Base-by-base conservation (phyloP, 257 asterid species). In the Craterostigma plantagineum region DNA sequence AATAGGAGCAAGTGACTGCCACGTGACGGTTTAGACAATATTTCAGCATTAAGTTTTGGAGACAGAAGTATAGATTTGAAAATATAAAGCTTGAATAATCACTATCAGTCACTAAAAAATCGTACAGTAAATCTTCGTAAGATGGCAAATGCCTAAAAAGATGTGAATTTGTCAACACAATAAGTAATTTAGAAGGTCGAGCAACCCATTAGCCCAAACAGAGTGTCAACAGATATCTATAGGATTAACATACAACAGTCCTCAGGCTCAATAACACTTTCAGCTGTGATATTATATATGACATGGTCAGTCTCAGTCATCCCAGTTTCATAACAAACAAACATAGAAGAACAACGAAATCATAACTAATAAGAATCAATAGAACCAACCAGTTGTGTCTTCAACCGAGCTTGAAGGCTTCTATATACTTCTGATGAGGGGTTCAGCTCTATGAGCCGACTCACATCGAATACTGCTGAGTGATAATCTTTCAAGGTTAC, bases 391-490 rank as follows among this genome's bases (percentile, higher is more conserved):
- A 80, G 46, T 53, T 84, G 93, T 15, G 87, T 69, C 79, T 74
- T 84, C 53, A 84, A 62, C 56, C 92, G 93, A 39, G 78, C 63
- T 30, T 68, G 79, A 48, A 83, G 93, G 60, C 63, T 79, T 58
- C 54, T 72, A 52, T 81, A 87, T 42, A 73, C 86, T 64, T 90
- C 93, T 42, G 95, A 83, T 23, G 83, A 70, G 38, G 98, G 91
- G 57, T 79, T 83, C 66, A 83, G 69, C 46, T 83, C 99, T 45
- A 90, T 68, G 40, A 90, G 79, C 62, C 91, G 70, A 54, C 71
- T 74, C 56, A 83, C 99, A 69, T 90, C 99, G 45, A 90, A 90
- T 52, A 90, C 79, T 38, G 99, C 99, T 8, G 84, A 79, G 44
- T 71, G 79, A 63, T 83, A 90, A 62, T 90, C 92, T 71, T 75